Base-by-base conservation (phyloP, 331 rosid species). In the Malus hybrid region DNA sequence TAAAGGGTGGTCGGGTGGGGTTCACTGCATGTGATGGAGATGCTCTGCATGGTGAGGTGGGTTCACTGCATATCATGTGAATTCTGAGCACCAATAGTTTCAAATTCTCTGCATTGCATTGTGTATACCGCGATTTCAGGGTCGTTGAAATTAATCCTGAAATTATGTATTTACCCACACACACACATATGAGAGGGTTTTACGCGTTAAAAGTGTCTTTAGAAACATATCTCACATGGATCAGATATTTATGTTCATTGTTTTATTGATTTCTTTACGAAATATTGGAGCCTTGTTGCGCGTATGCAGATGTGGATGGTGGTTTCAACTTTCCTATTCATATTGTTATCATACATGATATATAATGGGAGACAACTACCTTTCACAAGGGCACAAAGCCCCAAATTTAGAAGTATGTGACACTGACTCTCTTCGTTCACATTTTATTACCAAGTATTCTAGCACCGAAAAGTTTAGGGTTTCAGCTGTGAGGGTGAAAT, bases 161-260 rank as follows among this genome's bases (percentile, higher is more conserved):
- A 36, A 9, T 39, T 39, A 39, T 39, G 12, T 39, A 39, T 39
- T 39, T 46, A 46, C 5, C 29, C 44, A 36, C 44, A 39, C 29
- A 28, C 46, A 39, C 46, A 39, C 12, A 11, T 7, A 50, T 5
- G 32, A 3, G 15, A 36, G 31, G 31, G 22, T 11, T 27, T 50
- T 56, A 73, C 79, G 75, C 75, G 75, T 79, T 34, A 5, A 60
- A 67, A 32, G 28, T 11, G 46, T 39, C 46, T 39, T 39, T 39
- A 9, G 46, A 39, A 6, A 22, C 18, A 32, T 61, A 57, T 74
- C 39, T 32, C 80, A 70, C 83, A 75, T 80, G 69, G 46, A 20
- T 67, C 28, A 6, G 71, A 62, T 56, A 52, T 19, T 68, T 1
- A 14, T 31, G 16, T n/a, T 31, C 33, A 16, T 62, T 16, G 5